These are phyloP conservation scores for Hemisphaericaspora subhashii DNA, from an alignment of 1,139 yeast genomes.

Conservation along the genomic window DNA sequence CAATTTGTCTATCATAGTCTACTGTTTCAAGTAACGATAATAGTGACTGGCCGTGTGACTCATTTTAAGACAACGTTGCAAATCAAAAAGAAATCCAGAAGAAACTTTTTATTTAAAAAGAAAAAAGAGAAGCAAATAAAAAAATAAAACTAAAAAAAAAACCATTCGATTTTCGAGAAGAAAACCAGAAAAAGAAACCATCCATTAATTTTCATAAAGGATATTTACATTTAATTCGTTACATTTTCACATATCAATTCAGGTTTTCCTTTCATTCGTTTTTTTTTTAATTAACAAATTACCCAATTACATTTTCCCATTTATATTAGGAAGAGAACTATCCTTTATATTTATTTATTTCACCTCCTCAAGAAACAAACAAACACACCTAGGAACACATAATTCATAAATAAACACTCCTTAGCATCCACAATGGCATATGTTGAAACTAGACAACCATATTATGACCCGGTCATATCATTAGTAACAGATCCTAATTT, in stretches of 20 bases:
- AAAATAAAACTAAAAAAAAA: neutral
- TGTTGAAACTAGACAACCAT: slow-evolving; percentile 20
- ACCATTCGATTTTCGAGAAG: neutral
- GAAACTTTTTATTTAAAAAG: neutral
- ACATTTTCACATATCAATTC: no score
- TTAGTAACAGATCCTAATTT: slow-evolving; percentile 52
- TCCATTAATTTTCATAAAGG: no score
- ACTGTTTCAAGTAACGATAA: no score
- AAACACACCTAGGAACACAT: neutral
- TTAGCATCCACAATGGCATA: slow-evolving; percentile 16
- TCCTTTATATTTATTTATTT: no score
- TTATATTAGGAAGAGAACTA: no score
- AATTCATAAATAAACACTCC: neutral
- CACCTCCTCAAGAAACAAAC: neutral
- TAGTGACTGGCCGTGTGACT: no score
- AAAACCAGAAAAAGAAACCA: neutral
- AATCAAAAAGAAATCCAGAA: neutral
- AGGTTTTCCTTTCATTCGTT: no score
- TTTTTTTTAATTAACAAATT: no score
- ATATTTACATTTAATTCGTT: no score
- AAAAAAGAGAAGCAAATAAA: neutral
- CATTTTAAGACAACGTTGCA: neutral
- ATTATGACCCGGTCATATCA: slow-evolving; percentile 49
- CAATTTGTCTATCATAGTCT: no score
- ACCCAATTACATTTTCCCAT: no score